Percentiles rank a stretch among this genome's conserved stretches.
phyloP scores from a whole-genome alignment of 2,329 filamentous ascomycete genomes.

The Sclerotinia borealis region DNA sequence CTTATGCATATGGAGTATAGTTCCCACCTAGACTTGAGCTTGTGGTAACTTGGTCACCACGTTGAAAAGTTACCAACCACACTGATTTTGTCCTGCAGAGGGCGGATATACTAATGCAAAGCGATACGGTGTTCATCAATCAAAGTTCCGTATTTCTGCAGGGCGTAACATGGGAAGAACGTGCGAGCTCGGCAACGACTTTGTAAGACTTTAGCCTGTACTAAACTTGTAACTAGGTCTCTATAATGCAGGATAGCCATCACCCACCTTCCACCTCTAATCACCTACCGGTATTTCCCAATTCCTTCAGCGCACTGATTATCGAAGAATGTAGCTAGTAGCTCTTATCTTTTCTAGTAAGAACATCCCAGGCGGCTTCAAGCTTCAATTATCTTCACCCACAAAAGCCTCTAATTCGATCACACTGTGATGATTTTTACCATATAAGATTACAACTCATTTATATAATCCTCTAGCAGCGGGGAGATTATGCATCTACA shows the following conservation, averaged over 20 bases:
- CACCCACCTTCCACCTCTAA: background rate
- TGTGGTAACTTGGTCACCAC: conserved; percentile 13
- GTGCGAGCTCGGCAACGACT: conserved; percentile 6
- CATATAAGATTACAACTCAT: background rate
- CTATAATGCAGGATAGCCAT: conserved; percentile 8
- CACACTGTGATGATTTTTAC: background rate
- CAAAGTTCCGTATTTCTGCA: conserved; percentile 8
- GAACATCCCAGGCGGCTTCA: too few species aligned
- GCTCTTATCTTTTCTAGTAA: background rate
- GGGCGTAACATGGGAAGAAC: conserved; percentile 8
- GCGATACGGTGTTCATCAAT: conserved; percentile 13
- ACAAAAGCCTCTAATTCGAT: background rate
- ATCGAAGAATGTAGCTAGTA: background rate
- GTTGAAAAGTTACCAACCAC: conserved; percentile 14
- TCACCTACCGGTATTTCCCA: background rate
- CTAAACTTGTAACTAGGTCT: background rate
- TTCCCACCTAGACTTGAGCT: background rate
- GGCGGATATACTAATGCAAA: conserved; percentile 14
- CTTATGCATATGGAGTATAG: conserved; percentile 7
- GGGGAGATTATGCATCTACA: conserved; percentile 7
- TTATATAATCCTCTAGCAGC: background rate
- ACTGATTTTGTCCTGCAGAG: conserved; percentile 13
- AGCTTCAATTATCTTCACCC: background rate
- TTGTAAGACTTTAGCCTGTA: background rate
- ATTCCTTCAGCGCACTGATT: conserved; percentile 1